Evolutionary conservation across 345 rosid genomes (phyloP), one percentile per base, ranked within the genome.

Genomic region (Salix arbutifolia): DNA sequence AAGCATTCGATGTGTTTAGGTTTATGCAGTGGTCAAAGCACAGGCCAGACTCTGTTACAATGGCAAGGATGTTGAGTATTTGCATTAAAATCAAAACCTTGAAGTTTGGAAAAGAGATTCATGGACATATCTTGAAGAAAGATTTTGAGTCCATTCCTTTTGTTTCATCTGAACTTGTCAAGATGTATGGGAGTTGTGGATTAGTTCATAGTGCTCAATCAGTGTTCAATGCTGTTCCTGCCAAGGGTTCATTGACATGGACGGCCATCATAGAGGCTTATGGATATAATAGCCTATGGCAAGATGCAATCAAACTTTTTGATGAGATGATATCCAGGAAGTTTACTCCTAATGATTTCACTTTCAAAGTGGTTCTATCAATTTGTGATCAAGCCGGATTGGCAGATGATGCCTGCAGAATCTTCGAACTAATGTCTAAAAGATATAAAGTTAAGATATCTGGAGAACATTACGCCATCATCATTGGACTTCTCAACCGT

Each of bases 61-160:
- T 90, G 81, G 87, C 89, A 77, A 88, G 92, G 84, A 80, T 91
- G 80, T 83, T 91, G 77, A 83, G 80, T 35, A 78, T 89, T 56
- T 92, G 94, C 71, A 40, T 81, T 69, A 79, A 84, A 74, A 88
- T 87, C 65, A 88, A 85, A 77, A 87, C 86, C 64, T 69, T 83
- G 76, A 89, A 84, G 83, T 88, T 89, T 1, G 98, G 98, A 56
- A 89, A 89, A 76, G 98, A 94, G 90, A 72, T 94, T 68, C 97
- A 91, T 23, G 94, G 91, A 31, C 90, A 88, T 68, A 81, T 87
- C 50, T 80, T 91, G 80, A 91, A 90, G 85, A 91, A 88, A 69
- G 76, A 84, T 13, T 90, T 91, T 37, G 90, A 81, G 77, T 79
- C 81, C 0, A 80, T 89, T 70, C 97, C 97, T 25, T 88, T 77